Evolutionary conservation across 2,329 filamentous ascomycete species (phyloP).

Genomic region (Metarhizium guizhouense): DNA sequence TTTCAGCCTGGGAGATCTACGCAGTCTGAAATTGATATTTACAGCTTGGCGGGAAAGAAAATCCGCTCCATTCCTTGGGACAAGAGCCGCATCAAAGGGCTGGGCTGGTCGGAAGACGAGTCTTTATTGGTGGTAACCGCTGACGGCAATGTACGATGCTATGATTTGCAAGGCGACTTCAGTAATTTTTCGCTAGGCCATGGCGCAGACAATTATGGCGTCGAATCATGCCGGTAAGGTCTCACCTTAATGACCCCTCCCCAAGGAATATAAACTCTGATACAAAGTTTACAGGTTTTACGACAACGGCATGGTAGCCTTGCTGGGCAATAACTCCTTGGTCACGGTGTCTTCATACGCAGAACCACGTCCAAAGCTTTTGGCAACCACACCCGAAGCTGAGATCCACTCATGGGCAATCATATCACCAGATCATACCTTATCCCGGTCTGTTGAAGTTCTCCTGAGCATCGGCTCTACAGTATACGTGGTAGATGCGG

Average conservation of each 20-base stretch:
- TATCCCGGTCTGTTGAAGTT: conserved; percentile 89
- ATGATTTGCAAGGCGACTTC: conserved; percentile 90
- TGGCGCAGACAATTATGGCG: conserved; percentile 79
- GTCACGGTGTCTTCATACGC: conserved; percentile 82
- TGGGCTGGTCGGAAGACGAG: conserved; percentile 97
- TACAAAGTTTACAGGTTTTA: conserved; percentile 53
- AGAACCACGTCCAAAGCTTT: conserved; percentile 77
- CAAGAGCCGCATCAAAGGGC: conserved; percentile 72
- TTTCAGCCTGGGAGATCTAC: conserved; percentile 62
- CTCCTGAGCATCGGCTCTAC: conserved; percentile 78
- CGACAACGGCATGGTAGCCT: conserved; percentile 81
- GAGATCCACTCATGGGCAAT: conserved; percentile 82
- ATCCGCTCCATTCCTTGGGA: conserved; percentile 87
- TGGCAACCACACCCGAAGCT: conserved; percentile 69
- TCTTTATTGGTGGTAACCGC: conserved; percentile 78
- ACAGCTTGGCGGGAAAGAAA: conserved; percentile 84
- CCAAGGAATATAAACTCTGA: not conserved
- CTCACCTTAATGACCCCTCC: not conserved
- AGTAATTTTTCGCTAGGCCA: conserved; percentile 88
- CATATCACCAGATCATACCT: conserved; percentile 77
- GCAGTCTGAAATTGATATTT: conserved; percentile 86
- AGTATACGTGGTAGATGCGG: conserved; percentile 77
- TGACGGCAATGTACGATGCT: conserved; percentile 85
- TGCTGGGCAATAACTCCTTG: conserved; percentile 80
- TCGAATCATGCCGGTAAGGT: conserved; percentile 63